These are phyloP conservation scores for Coelastrella sp. DNA, from an alignment of 139 green algal genomes.

Conservation along the genomic window DNA sequence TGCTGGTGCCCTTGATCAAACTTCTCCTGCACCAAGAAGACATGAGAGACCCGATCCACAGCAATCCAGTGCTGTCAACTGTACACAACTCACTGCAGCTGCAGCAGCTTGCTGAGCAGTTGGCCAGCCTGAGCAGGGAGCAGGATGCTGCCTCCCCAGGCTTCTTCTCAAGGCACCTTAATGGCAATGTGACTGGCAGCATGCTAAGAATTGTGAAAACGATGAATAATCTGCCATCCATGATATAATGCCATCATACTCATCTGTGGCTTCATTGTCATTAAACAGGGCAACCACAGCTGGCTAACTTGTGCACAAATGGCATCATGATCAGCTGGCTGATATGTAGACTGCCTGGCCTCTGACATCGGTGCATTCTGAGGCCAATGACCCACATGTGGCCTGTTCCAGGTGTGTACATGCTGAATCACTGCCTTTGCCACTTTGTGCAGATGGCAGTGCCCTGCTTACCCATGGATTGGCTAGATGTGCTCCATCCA, in stretches of 20 bases:
- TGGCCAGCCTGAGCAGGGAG: not conserved
- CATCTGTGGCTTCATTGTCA: too few species aligned
- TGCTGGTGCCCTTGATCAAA: not conserved
- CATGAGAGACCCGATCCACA: not conserved
- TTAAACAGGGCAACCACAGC: too few species aligned
- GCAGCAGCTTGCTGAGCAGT: not conserved
- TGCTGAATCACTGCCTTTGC: not conserved
- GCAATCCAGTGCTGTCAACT: slow-evolving; percentile 3
- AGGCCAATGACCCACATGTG: too few species aligned
- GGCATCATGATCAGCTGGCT: too few species aligned
- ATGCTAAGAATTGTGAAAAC: not conserved
- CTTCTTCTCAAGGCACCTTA: not conserved
- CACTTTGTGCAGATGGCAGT: not conserved
- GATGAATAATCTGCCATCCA: too few species aligned
- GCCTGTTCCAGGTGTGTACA: not conserved
- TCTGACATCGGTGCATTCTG: too few species aligned
- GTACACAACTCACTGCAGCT: not conserved
- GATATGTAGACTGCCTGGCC: too few species aligned
- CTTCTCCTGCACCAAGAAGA: not conserved
- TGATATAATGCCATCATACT: too few species aligned
- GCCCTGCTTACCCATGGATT: not conserved
- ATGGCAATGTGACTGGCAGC: not conserved
- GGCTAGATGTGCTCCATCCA: slow-evolving; percentile 30
- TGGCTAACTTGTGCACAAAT: too few species aligned
- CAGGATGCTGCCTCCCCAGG: not conserved